Percentiles rank a stretch among this genome's conserved stretches.
phyloP scores from a whole-genome alignment of 192 early-diverging fungal species.

The Lobosporangium transversale region DNA sequence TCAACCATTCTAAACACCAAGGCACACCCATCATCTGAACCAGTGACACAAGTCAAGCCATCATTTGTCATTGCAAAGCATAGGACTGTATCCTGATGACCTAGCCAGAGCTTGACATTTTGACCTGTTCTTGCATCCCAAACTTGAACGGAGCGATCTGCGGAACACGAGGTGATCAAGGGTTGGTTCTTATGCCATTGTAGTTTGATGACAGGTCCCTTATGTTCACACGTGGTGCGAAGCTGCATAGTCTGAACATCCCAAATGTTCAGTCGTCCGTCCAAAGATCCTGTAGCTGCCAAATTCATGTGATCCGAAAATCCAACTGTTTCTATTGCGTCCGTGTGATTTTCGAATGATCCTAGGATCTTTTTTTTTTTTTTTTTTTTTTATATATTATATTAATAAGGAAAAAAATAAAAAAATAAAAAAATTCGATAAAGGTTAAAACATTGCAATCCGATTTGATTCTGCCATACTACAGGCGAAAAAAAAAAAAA shows the following conservation, averaged over 20 bases:
- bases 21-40: constrained; percentile 85
- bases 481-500: too few relatives aligned
- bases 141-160: constrained; percentile 81
- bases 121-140: constrained; percentile 95
- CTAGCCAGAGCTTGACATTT: constrained; percentile 75
- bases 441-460: too few relatives aligned
- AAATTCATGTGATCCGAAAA: constrained; percentile 77
- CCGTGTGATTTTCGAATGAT: constrained; percentile 83
- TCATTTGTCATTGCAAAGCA: constrained; percentile 81
- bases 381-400: background rate
- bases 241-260: constrained; percentile 86
- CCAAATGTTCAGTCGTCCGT: constrained; percentile 92
- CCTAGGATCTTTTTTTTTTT: constrained; percentile 80
- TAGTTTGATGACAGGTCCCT: constrained; percentile 86
- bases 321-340: constrained; percentile 87
- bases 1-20: constrained; percentile 70
- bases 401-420: background rate
- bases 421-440: too few relatives aligned
- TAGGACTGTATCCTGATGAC: constrained; percentile 90
- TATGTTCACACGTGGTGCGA: constrained; percentile 82
- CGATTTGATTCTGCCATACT: too few relatives aligned
- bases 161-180: constrained; percentile 77
- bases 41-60: constrained; percentile 77
- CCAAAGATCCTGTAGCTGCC: constrained; percentile 87
- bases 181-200: constrained; percentile 77